A percentile compares a stretch with the other conserved stretches of the same genome.
Conservation (phyloP, 257 asterid species). For the Solanum okadae region DNA sequence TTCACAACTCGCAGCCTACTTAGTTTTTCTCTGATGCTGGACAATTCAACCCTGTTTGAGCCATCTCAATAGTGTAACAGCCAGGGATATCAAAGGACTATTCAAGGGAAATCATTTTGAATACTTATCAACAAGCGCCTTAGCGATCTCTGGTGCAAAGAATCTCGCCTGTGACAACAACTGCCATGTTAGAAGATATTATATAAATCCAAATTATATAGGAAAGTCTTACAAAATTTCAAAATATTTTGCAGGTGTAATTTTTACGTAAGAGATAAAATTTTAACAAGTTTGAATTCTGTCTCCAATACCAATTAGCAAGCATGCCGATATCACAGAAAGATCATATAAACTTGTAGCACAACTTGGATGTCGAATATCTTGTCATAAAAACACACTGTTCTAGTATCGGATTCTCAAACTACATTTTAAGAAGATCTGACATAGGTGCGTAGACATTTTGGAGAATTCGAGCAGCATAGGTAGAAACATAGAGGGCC, state of each 20-base stretch:
- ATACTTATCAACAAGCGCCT: slow-evolving; percentile 64
- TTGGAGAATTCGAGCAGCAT: background rate
- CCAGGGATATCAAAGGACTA: background rate
- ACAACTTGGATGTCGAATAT: background rate
- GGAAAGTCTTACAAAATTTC: background rate
- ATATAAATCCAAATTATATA: background rate
- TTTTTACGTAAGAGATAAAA: background rate
- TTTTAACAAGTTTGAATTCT: background rate
- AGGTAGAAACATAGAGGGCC: background rate
- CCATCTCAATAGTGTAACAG: background rate
- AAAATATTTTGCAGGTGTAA: background rate
- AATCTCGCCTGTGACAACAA: slow-evolving; percentile 60
- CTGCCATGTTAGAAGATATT: background rate
- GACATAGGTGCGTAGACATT: background rate
- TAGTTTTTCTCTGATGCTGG: background rate
- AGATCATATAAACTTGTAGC: background rate
- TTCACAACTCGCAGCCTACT: background rate
- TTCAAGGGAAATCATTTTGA: slow-evolving; percentile 27
- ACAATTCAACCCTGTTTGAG: background rate
- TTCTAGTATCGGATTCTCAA: background rate
- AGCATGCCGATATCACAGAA: background rate
- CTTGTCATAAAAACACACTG: background rate
- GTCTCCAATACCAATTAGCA: background rate
- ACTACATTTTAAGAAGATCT: background rate
- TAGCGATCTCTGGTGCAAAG: slow-evolving; percentile 73